phyloP scores from a whole-genome alignment of 2,329 filamentous ascomycete species.

The Pyrenophora seminiperda region DNA sequence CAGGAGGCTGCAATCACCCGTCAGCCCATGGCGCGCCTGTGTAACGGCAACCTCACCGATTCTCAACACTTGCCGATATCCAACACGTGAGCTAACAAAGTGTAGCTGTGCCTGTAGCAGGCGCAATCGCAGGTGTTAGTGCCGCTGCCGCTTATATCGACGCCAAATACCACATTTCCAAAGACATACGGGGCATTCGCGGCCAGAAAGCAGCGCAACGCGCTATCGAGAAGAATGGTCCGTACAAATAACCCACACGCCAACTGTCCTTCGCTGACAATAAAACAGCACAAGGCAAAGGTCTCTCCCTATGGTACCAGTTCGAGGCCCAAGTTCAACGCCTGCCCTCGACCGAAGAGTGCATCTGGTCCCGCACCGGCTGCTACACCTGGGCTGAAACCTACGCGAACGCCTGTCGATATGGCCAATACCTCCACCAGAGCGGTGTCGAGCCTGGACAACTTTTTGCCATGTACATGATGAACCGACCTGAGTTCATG shows the following conservation, averaged over 20 bases:
- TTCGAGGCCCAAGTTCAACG: conserved; percentile 63
- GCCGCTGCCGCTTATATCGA: conserved; percentile 66
- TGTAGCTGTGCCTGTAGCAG: conserved; percentile 37
- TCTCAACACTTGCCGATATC: not conserved
- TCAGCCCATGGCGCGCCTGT: conserved; percentile 10
- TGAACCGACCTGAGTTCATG: conserved; percentile 70
- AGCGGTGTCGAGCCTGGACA: conserved; percentile 63
- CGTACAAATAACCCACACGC: conserved; percentile 13
- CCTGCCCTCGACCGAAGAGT: conserved; percentile 57
- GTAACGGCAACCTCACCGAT: not conserved
- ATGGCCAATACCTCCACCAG: conserved; percentile 43
- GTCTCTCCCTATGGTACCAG: conserved; percentile 67
- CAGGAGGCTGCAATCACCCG: not conserved
- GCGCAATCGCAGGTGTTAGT: conserved; percentile 41
- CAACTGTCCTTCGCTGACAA: conserved; percentile 2
- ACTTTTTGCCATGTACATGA: conserved; percentile 69
- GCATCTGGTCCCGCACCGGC: conserved; percentile 70
- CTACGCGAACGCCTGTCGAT: conserved; percentile 49
- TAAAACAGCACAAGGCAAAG: conserved; percentile 48
- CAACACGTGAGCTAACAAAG: conserved; percentile 11
- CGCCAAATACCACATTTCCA: conserved; percentile 69
- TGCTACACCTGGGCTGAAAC: conserved; percentile 50
- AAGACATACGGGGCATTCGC: conserved; percentile 62
- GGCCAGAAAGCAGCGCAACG: conserved; percentile 52
- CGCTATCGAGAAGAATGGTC: conserved; percentile 57